Conservation (phyloP, 2,329 filamentous ascomycete genomes). For the Helotiales sp. region DNA sequence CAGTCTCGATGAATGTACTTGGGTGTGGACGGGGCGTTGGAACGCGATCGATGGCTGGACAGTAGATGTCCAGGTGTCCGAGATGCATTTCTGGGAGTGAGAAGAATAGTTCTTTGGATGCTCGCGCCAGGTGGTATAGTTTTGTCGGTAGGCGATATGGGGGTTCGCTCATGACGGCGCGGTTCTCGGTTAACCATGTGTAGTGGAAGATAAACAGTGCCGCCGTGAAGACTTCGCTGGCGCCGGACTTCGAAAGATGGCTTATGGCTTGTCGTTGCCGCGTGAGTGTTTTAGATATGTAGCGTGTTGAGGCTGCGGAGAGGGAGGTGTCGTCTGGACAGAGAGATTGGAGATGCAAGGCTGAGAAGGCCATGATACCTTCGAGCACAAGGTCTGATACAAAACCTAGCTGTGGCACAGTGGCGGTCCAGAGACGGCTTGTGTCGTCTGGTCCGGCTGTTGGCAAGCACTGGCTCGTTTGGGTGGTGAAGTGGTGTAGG, state of each 20-base stretch:
- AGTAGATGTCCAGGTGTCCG: not conserved
- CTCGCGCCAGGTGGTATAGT: not conserved
- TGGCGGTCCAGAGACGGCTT: no score
- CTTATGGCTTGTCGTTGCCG: not conserved
- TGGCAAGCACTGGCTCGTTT: no score
- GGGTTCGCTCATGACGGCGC: not conserved
- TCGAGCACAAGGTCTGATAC: not conserved
- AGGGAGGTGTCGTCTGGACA: not conserved
- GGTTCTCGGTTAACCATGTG: not conserved
- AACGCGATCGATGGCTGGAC: not conserved
- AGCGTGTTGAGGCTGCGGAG: not conserved
- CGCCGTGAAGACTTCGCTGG: not conserved
- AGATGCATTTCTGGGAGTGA: not conserved
- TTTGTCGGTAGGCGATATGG: not conserved
- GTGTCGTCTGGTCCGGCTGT: no score
- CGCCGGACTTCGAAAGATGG: not conserved
- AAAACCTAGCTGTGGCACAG: no score
- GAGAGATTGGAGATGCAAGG: not conserved
- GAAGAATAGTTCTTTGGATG: not conserved
- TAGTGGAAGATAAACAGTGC: conserved; percentile 2
- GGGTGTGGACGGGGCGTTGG: not conserved
- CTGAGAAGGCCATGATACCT: not conserved
- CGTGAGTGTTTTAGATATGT: not conserved
- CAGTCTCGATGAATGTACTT: not conserved
- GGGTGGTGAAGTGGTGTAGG: no score